Conservation (phyloP, 2,329 filamentous ascomycete genomes). For the Blastomyces parvus region DNA sequence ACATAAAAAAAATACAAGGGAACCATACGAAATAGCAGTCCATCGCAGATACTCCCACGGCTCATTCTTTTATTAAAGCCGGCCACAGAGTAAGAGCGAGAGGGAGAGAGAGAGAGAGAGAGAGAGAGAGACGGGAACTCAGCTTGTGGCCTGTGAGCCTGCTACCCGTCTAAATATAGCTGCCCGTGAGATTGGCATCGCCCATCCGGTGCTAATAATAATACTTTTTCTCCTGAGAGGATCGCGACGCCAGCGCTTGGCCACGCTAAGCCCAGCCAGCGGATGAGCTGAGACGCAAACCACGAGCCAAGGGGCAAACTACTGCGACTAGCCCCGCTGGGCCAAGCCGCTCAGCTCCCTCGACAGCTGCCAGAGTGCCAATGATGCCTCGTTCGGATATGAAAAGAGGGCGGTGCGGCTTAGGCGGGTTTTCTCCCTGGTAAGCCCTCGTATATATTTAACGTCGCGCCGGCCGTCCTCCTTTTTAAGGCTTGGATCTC, state of each 20-base stretch:
- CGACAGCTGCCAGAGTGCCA: background rate
- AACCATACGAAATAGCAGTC: too few relatives aligned
- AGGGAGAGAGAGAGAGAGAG: too few relatives aligned
- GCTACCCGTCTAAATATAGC: too few relatives aligned
- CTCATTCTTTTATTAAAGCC: too few relatives aligned
- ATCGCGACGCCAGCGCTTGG: background rate
- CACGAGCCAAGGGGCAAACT: background rate
- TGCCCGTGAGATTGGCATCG: too few relatives aligned
- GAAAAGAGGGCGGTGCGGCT: background rate
- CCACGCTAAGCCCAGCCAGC: background rate
- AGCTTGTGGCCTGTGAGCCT: too few relatives aligned
- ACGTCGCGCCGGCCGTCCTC: background rate
- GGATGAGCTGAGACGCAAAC: background rate
- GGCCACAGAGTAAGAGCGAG: too few relatives aligned
- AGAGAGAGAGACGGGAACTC: too few relatives aligned
- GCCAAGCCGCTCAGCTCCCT: background rate
- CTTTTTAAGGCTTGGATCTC: background rate
- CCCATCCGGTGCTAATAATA: background rate
- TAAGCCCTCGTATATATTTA: background rate
- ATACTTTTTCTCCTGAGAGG: background rate
- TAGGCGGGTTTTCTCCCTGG: background rate
- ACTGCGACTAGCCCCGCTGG: background rate
- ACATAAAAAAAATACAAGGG: too few relatives aligned
- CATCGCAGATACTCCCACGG: too few relatives aligned
- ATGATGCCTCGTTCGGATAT: background rate